A percentile compares a stretch with the other conserved stretches of the same genome.
phyloP scores from a whole-genome alignment of 257 asterid species.

The Sherardia arvensis region DNA sequence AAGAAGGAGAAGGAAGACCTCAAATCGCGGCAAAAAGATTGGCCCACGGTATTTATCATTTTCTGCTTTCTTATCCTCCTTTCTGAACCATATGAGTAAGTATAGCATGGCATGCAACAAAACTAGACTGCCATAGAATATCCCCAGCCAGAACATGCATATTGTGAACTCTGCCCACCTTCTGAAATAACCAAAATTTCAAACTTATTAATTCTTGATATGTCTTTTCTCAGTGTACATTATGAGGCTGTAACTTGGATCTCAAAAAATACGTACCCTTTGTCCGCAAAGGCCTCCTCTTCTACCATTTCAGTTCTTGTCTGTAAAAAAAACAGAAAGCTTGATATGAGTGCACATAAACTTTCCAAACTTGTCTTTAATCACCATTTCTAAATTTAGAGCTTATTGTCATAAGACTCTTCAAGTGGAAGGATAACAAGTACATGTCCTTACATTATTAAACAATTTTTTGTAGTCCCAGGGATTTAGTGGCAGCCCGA shows the following conservation, averaged over 20 bases:
- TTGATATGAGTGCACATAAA: not conserved
- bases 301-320: not conserved
- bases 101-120: slow-evolving; percentile 45
- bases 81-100: slow-evolving; percentile 36
- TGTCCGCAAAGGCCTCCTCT: not conserved
- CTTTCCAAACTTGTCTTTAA: not conserved
- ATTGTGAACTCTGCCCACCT: slow-evolving; percentile 86
- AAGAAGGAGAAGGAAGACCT: slow-evolving; percentile 64
- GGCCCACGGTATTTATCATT: slow-evolving; percentile 45
- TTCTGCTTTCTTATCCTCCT: slow-evolving; percentile 23
- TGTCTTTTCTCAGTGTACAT: not conserved
- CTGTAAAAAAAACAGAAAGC: not conserved
- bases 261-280: slow-evolving; percentile 43
- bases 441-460: slow-evolving; percentile 36
- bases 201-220: not conserved
- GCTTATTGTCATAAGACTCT: too few species aligned
- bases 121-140: slow-evolving; percentile 50
- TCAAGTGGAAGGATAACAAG: not conserved
- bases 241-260: not conserved
- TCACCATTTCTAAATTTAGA: too few species aligned
- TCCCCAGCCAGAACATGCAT: slow-evolving; percentile 83
- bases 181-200: slow-evolving; percentile 5
- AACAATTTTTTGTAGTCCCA: slow-evolving; percentile 62
- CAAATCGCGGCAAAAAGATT: slow-evolving; percentile 53
- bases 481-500: slow-evolving; percentile 65